Evolutionary conservation across 2,329 filamentous ascomycete species (phyloP), one percentile per base, ranked within the genome.

Genomic region (Macroventuria anomochaeta): DNA sequence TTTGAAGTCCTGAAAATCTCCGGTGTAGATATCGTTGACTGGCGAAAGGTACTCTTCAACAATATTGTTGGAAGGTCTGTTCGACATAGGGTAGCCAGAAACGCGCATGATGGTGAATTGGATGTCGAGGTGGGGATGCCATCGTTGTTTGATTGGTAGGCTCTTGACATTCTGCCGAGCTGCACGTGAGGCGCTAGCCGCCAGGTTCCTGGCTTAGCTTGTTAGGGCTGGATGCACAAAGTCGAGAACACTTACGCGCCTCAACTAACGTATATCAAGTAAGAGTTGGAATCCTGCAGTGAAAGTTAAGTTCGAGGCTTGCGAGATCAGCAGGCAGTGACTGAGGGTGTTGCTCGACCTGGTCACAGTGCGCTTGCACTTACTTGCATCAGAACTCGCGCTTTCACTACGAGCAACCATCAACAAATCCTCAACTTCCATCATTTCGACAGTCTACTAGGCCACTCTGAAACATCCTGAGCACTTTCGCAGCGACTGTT

Each of bases 11-110:
- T 62, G 57, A 44, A 65, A 73, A 39, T 72, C 64, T 18, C 60
- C 61, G 7, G 57, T 54, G 34, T 64, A 71, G 11, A 57, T 50
- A 42, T 71, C 69, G 20, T 63, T 55, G 21, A 50, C 41, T 0
- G 67, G 66, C 11, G 69, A 70, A 12, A 72, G 56, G 29, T 72
- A 75, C 47, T 74, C 71, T 43, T 74, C 55, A 11, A 75, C 72
- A 8, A 74, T 72, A 40, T 71, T 68, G 55, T 67, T 70, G 34
- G 60, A 50, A n/a, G 63, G 51, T 7, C 64, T 59, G 28, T 65
- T 65, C 7, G 59, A 48, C 13, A 53, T 28, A 29, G 28, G 33
- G 18, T 63, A 65, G 15, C 58, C 61, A 13, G 62, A 31, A 15
- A 47, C 58, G 18, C 61, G 64, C 68, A 68, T 69, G 12, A 44